Conservation (phyloP, 2,329 filamentous ascomycete genomes). For the Capronia americana region DNA sequence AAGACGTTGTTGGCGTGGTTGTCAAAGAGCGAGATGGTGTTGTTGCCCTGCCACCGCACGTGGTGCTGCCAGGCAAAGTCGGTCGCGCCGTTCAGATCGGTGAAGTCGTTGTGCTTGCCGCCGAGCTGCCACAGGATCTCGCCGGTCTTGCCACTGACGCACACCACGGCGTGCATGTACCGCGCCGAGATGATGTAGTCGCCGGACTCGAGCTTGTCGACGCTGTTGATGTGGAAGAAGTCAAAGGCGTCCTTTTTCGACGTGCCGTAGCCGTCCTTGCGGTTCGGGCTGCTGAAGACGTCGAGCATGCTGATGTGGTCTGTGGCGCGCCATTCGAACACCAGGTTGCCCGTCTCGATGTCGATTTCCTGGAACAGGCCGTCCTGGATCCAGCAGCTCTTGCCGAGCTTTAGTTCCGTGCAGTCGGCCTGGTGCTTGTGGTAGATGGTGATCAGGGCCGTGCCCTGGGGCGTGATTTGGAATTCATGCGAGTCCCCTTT, state of each 20-base stretch:
- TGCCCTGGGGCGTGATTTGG: constrained; percentile 32
- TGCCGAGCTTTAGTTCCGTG: constrained; percentile 21
- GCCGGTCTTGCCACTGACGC: constrained; percentile 57
- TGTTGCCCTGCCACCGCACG: constrained; percentile 49
- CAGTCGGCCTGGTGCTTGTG: constrained; percentile 32
- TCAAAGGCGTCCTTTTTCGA: constrained; percentile 50
- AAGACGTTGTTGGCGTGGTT: constrained; percentile 43
- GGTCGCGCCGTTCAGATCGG: constrained; percentile 51
- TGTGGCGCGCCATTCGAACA: constrained; percentile 56
- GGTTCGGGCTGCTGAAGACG: constrained; percentile 22
- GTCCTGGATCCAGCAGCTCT: constrained; percentile 47
- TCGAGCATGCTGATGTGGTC: constrained; percentile 43
- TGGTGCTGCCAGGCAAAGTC: constrained; percentile 62
- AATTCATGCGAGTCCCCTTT: constrained; percentile 39
- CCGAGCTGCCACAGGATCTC: constrained; percentile 61
- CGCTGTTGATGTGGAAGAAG: constrained; percentile 64
- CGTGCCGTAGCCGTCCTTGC: constrained; percentile 21
- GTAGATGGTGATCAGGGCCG: constrained; percentile 35
- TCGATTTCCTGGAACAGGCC: constrained; percentile 55
- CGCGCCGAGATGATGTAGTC: constrained; percentile 63
- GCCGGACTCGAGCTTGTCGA: constrained; percentile 58
- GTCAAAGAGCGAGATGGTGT: constrained; percentile 49
- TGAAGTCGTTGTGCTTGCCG: constrained; percentile 57
- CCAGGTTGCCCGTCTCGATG: constrained; percentile 49
- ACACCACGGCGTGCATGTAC: constrained; percentile 55